Conservation (phyloP, 352 stramenopile genomes). For the Pythium monospermum region DNA sequence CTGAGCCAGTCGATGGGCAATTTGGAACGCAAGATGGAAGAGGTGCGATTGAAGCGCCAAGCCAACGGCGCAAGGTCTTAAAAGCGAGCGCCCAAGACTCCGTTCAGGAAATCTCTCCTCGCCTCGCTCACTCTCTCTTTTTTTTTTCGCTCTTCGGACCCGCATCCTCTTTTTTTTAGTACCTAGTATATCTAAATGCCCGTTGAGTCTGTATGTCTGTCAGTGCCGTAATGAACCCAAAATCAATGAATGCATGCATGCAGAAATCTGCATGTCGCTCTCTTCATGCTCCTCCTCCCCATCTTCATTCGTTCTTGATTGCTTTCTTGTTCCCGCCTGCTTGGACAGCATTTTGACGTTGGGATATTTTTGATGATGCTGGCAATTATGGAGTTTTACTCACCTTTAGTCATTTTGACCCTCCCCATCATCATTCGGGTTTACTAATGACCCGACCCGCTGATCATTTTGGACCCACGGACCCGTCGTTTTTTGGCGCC, state of each 20-base stretch:
- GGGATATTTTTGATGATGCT: not conserved
- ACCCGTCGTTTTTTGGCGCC: constrained; percentile 18
- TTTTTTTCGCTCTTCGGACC: constrained; percentile 9
- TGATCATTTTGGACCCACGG: constrained; percentile 1
- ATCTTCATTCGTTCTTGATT: too few relatives aligned
- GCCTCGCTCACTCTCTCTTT: too few relatives aligned
- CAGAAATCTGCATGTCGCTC: not conserved
- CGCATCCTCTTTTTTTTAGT: too few relatives aligned
- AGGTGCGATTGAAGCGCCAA: constrained; percentile 62
- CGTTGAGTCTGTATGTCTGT: constrained; percentile 20
- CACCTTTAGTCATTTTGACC: constrained; percentile 8
- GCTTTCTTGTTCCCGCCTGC: too few relatives aligned
- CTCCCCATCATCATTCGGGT: too few relatives aligned
- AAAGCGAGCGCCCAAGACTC: too few relatives aligned
- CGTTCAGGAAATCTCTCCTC: too few relatives aligned
- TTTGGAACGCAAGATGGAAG: constrained; percentile 72
- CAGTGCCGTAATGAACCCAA: too few relatives aligned
- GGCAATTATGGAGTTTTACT: not conserved
- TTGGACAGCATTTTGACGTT: too few relatives aligned
- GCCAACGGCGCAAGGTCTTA: too few relatives aligned
- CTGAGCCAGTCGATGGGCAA: constrained; percentile 70
- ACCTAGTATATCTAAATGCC: constrained; percentile 26
- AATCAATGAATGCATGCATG: too few relatives aligned
- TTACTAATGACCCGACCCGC: too few relatives aligned
- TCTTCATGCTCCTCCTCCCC: not conserved